Evolutionary conservation across 495 filamentous ascomycete species (phyloP).

Genomic region (Extremus antarcticus): DNA sequence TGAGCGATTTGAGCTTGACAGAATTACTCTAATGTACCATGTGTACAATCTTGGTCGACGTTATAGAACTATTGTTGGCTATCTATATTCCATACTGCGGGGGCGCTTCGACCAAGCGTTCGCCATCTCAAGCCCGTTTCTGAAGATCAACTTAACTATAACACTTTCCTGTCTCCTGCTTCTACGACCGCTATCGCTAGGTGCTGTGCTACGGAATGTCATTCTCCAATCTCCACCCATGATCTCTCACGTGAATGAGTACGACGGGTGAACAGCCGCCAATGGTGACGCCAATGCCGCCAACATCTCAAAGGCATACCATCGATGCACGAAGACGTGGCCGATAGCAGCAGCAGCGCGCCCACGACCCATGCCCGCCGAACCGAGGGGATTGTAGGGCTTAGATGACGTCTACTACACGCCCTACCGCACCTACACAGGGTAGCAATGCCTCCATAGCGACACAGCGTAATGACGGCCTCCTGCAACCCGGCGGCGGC

Average conservation of each 20-base stretch:
- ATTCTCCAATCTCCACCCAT: too few species aligned
- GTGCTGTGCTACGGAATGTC: too few species aligned
- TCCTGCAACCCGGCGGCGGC: conserved; percentile 22
- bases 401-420: conserved; percentile 27
- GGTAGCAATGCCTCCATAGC: conserved; percentile 16
- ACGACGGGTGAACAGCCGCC: background rate
- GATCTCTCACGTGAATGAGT: background rate
- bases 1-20: too few species aligned
- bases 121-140: too few species aligned
- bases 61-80: too few species aligned
- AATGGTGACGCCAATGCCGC: background rate
- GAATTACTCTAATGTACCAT: too few species aligned
- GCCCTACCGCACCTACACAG: conserved; percentile 19
- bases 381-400: background rate
- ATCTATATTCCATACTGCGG: too few species aligned
- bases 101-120: too few species aligned
- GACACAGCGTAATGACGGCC: conserved; percentile 16
- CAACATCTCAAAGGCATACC: background rate
- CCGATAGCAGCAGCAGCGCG: background rate
- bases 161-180: too few species aligned
- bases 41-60: too few species aligned
- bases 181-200: too few species aligned
- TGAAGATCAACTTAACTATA: too few species aligned
- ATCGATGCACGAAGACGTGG: conserved; percentile 16
- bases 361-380: background rate